A percentile compares a stretch with the other conserved stretches of the same genome.
These are phyloP conservation scores for Xylogone sp. DNA, from an alignment of 2,329 filamentous ascomycete genomes.

Conservation along the genomic window DNA sequence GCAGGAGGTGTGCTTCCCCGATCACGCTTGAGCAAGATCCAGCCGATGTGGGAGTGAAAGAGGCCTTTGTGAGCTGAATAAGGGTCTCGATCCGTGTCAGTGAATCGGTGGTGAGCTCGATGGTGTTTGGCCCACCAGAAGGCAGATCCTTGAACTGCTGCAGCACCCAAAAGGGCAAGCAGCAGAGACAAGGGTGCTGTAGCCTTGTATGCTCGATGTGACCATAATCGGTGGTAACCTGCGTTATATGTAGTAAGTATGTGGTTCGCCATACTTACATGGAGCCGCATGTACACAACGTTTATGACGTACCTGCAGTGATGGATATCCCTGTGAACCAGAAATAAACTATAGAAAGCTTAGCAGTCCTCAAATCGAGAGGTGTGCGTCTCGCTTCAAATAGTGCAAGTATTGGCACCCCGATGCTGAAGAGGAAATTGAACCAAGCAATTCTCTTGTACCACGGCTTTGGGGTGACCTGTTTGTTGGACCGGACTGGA, in stretches of 20 bases:
- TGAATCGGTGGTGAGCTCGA: constrained; percentile 83
- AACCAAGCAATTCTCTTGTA: neutral
- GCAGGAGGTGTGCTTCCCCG: constrained; percentile 60
- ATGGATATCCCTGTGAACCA: constrained; percentile 77
- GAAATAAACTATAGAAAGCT: constrained; percentile 74
- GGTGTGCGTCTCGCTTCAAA: constrained; percentile 54
- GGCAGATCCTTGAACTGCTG: constrained; percentile 78
- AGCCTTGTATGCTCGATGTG: constrained; percentile 77
- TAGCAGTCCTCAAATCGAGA: constrained; percentile 61
- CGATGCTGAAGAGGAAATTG: neutral
- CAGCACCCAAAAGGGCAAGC: constrained; percentile 72
- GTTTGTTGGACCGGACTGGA: no score
- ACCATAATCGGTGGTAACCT: constrained; percentile 79
- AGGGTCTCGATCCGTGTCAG: constrained; percentile 84
- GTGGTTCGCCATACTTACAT: no score
- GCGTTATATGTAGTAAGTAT: no score
- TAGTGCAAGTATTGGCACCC: neutral
- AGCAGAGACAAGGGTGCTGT: constrained; percentile 70
- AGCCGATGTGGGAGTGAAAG: constrained; percentile 76
- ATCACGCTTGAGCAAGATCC: constrained; percentile 91
- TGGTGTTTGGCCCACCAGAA: constrained; percentile 85
- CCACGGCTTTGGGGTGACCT: neutral
- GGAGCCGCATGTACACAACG: no score
- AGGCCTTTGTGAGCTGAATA: constrained; percentile 86
- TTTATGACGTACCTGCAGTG: constrained; percentile 69